Evolutionary conservation across 768 basidiomycete genomes (phyloP), one percentile per base, ranked within the genome.

Genomic region (Lactarius pseudohatsudake): DNA sequence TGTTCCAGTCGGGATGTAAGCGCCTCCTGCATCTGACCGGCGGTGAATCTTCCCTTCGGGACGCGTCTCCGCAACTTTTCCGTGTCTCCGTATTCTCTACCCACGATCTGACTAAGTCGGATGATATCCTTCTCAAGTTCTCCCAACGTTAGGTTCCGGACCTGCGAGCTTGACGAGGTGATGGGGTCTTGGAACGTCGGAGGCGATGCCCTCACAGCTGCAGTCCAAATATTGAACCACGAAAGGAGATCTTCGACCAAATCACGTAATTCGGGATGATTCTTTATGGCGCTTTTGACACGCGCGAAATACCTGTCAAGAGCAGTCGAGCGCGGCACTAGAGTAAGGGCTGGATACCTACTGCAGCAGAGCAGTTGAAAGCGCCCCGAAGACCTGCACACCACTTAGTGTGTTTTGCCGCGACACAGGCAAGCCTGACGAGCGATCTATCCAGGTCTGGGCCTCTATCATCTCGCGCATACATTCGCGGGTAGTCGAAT

Each of bases 231-330:
- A 18, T 78, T 73, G 20, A 81, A 78, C 83, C 85, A 88, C 8
- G 67, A 43, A 15, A 70, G 72, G 56, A 89, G 76, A 40, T 78
- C 77, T 6, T 74, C 70, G 4, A 86, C 79, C 22, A 85, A 71
- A 1, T 72, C 64, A 0, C 70, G 70, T 1, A 89, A 73, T 30
- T 76, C 73, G 0, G 85, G 85, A 64, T 85, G 79, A 28, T 75
- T 79, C 2, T 77, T 75, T 10, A 83, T 74, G 0, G 82, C 81
- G 54, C 84, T 81, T 73, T 87, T 86, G 76, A 87, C 88, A 2
- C 86, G 85, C 4, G 78, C 79, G 9, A 88, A 70, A 60, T 78
- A 85, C 68, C 87, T 88, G 59, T 34, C 1, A 26, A 18, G 41
- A 50, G 22, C 0, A 58, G 7, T 53, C n/a, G 45, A 60, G 36